These are phyloP conservation scores for Skeletonema costatum DNA, from an alignment of 108 stramenopile species.

Conservation along the genomic window DNA sequence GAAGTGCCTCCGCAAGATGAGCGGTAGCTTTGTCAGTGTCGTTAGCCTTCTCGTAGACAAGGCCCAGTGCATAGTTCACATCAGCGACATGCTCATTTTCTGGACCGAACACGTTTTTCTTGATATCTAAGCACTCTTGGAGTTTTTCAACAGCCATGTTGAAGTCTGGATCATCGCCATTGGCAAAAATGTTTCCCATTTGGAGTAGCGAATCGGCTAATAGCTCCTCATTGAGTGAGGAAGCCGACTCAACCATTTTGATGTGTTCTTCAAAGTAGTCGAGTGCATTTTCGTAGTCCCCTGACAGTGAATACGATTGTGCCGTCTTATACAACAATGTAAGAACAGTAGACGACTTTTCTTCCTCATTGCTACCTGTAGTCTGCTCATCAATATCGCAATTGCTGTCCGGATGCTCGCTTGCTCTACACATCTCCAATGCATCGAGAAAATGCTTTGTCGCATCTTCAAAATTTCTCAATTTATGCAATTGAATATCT, in stretches of 20 bases:
- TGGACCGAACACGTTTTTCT: conserved; percentile 32
- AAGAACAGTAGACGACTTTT: not conserved
- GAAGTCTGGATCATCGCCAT: conserved; percentile 23
- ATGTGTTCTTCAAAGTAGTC: conserved; percentile 47
- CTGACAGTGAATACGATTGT: conserved; percentile 22
- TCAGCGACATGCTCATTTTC: conserved; percentile 46
- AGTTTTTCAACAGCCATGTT: conserved; percentile 41
- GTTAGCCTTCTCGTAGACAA: conserved; percentile 40
- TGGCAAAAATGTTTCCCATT: conserved; percentile 27
- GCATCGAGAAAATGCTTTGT: conserved; percentile 42
- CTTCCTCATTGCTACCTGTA: not conserved
- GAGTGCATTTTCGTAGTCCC: conserved; percentile 41
- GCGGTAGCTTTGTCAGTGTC: conserved; percentile 22
- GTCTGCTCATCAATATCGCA: not conserved
- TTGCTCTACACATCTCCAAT: conserved; percentile 27
- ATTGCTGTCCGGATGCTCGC: not conserved
- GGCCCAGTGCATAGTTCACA: conserved; percentile 29
- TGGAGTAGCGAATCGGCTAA: conserved; percentile 27
- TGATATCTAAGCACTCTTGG: conserved; percentile 30
- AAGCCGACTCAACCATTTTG: conserved; percentile 17
- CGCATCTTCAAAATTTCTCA: conserved; percentile 37
- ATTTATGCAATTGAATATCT: conserved; percentile 34
- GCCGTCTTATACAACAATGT: conserved; percentile 30
- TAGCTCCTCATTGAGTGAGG: conserved; percentile 27
- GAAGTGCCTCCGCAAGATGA: conserved; percentile 31